Evolutionary conservation across 345 rosid species (phyloP).

Genomic region (Salix brachista): DNA sequence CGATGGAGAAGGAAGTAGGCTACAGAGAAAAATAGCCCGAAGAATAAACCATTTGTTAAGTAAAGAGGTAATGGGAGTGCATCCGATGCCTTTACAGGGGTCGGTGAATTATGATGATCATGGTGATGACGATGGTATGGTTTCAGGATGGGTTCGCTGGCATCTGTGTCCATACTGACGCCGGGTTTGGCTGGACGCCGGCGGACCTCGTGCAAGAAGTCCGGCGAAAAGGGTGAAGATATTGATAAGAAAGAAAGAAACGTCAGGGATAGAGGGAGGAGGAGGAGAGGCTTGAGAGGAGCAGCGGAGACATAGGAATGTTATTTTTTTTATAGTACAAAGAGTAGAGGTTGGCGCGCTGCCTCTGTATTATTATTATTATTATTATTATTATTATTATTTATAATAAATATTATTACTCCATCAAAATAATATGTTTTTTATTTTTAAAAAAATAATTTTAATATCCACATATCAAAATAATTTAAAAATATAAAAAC

Average conservation of each 20-base stretch:
- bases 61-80: conserved; percentile 54
- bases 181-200: conserved; percentile 11
- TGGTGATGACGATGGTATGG: background rate
- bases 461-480: no score
- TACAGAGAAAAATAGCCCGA: conserved; percentile 45
- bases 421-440: no score
- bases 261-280: background rate
- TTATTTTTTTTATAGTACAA: background rate
- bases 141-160: background rate
- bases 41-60: conserved; percentile 43
- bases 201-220: conserved; percentile 17
- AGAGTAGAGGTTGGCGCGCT: background rate
- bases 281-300: conserved; percentile 10
- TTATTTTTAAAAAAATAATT: no score
- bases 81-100: conserved; percentile 60
- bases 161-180: background rate
- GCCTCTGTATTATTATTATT: background rate
- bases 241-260: background rate
- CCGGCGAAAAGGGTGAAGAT: background rate
- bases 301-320: conserved; percentile 18
- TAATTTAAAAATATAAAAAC: no score
- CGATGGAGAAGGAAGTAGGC: conserved; percentile 56
- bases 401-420: no score
- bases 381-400: no score
- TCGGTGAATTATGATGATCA: background rate